Base-by-base conservation (phyloP, 1,139 yeast species). In the Meyerozyma carpophila region DNA sequence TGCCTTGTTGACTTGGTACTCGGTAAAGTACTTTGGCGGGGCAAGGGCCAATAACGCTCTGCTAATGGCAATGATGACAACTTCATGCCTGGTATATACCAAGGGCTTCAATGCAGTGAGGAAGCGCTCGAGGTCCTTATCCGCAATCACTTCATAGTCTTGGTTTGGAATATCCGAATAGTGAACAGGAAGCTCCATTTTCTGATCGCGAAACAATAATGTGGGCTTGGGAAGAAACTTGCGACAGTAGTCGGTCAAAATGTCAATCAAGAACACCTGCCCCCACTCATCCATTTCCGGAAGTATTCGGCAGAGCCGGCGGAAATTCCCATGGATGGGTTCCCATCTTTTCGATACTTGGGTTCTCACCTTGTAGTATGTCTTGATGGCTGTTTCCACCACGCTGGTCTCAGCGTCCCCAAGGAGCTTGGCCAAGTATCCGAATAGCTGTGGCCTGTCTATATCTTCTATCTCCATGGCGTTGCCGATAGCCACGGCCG, bases 401-500 rank as follows among this genome's bases (percentile, higher is more conserved):
- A 94, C 98, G 21, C 65, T 63, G 0, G 81, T 66, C 45, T 82
- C 83, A 24, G 73, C 63, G 57, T 93, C 98, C 10, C 76, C 69
- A 40, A 90, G 61, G 26, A 93, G 64, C 39, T 67, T 71, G 21
- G 69, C 62, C 43, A 91, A 62, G 43, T 74, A 63, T 4, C 69
- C 79, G 14, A 75, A 52, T 39, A 88, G 61, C 46, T 81, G 78
- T 25, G 45, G 44, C 36, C 48, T 49, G 41, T 54, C 51, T 16
- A 50, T 44, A 1, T 54, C 55, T 28, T 77, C 78, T 13, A 74
- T 63, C 8, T 59, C 64, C 48, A 62, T 79, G 26, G 89, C 77
- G 53, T 87, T 89, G 7, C 81, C 75, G 29, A 91, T 74, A 0
- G 96, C 87, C 42, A 83, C 73, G 1, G 94, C 93, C 1, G 95